These are phyloP conservation scores for Verticillium albo-atrum DNA, from an alignment of 2,329 filamentous ascomycete species.

Conservation along the genomic window DNA sequence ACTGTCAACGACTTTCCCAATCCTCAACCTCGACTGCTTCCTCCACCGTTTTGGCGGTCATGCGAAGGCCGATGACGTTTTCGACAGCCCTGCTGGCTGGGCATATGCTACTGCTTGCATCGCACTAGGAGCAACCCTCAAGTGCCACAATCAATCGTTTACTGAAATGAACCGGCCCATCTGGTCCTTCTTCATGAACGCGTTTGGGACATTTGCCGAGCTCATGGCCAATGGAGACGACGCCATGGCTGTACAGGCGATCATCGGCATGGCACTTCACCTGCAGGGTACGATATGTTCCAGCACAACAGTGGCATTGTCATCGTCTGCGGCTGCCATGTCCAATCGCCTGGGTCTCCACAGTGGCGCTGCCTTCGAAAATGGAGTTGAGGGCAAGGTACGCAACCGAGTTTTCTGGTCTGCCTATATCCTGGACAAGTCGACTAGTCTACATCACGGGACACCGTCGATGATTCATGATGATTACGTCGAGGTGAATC, in stretches of 20 bases:
- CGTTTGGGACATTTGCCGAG: slow-evolving; percentile 5
- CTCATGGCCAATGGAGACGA: slow-evolving; percentile 5
- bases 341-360: slow-evolving; percentile 9
- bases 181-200: slow-evolving; percentile 11
- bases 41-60: slow-evolving; percentile 3
- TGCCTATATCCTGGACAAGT: slow-evolving; percentile 10
- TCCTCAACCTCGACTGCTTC: slow-evolving; percentile 8
- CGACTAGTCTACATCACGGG: slow-evolving; percentile 6
- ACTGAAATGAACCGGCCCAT: slow-evolving; percentile 5
- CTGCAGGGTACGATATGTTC: slow-evolving; percentile 8
- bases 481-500: slow-evolving; percentile 7
- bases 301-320: slow-evolving; percentile 4
- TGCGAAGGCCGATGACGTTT: slow-evolving; percentile 1
- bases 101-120: slow-evolving; percentile 8
- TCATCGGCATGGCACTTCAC: slow-evolving; percentile 8
- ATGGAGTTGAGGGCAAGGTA: slow-evolving; percentile 2
- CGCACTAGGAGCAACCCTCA: slow-evolving; percentile 4
- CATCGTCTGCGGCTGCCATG: slow-evolving; percentile 3
- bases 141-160: slow-evolving; percentile 7
- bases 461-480: slow-evolving; percentile 6
- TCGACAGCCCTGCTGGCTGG: slow-evolving; percentile 9
- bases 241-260: slow-evolving; percentile 6
- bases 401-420: slow-evolving; percentile 11
- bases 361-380: not conserved
- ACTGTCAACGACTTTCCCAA: slow-evolving; percentile 3